Evolutionary conservation across 2,329 filamentous ascomycete species (phyloP), one percentile per base, ranked within the genome.

Genomic region (Fusarium drepaniforme): DNA sequence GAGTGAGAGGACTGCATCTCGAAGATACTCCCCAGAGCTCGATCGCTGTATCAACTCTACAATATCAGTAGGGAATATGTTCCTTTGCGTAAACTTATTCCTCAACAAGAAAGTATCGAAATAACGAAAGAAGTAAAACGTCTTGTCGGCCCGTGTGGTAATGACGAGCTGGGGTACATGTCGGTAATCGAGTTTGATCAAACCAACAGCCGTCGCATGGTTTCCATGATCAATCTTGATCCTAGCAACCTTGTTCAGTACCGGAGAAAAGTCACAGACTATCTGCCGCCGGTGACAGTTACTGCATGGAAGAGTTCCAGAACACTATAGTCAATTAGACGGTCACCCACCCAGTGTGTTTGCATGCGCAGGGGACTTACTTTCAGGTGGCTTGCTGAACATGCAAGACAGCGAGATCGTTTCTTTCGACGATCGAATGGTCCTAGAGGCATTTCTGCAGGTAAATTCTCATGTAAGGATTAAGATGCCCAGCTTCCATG

Each of bases 371-470:
- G 23, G 8, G 44, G 44, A 15, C 53, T 49, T 12, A 81, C 82
- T 73, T 83, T 84, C 11, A 83, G 74, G 66, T 84, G 82, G 60
- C 81, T 82, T 28, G 66, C 58, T 4, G 77, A 75, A 51, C 82
- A 84, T 6, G 73, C 63, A 28, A 73, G 60, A 37, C 82, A 84
- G 13, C 82, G 77, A 3, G 78, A 83, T 35, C 79, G 75, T 63
- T 77, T 81, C 57, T 75, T 80, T 3, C 82, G 79, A 2, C 75
- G 57, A 61, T 84, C 83, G 40, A 83, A 84, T 3, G 82, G 82
- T 0, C 82, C 82, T 1, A 82, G 42, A 30, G 75, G 71, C 80
- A 82, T 82, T 8, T 62, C 70, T 15, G 11, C n/a, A 46, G 42
- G n/a, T 33, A 21, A 25, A 37, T n/a, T 59, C 28, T 49, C 56